Evolutionary conservation across 2,329 filamentous ascomycete genomes (phyloP), one percentile per base, ranked within the genome.

Genomic region (Aspergillus uvarum): DNA sequence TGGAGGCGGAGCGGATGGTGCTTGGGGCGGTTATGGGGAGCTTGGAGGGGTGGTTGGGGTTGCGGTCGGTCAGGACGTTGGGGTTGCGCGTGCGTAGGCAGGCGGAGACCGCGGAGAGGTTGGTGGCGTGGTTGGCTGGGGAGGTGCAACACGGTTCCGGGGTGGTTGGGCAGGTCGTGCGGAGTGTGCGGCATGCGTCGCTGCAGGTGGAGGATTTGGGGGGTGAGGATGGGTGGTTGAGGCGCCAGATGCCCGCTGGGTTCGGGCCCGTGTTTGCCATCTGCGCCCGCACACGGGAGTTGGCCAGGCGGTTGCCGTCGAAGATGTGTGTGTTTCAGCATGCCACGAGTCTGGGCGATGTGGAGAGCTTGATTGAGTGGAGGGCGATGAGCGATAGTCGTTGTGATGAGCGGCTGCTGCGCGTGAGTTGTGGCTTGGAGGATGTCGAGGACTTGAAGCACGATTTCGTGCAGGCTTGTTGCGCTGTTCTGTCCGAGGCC

Each of bases 21-120:
- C 78, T 97, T 14, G 94, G 94, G 1, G 83, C 83, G 60, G 91
- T 96, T 52, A 89, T 96, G 85, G 94, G 94, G 1, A 92, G 84
- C 70, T 74, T 97, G 64, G 94, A 98, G 76, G 89, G 90, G 19
- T 98, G 94, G 94, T 80, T 98, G 21, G 94, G 93, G 2, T 85
- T 96, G 52, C 82, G 94, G 53, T 94, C 90, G 72, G 72, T 96
- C 68, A 82, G 94, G 51, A 98, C 94, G 2, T 79, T 97, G 56
- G 91, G 94, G 72, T 77, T 98, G 69, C 82, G 94, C 22, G 89
- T 97, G 2, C 77, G 81, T 74, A 81, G 89, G 63, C 91, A 96
- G 81, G 89, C 87, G 70, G 76, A 80, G 63, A 93, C 38, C 14
- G 53, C 53, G 14, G 6, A 6, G 29, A 3, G 5, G 49, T 21